Evolutionary conservation across 2,329 filamentous ascomycete species (phyloP).

Genomic region (Hawksworthiomyces lignivorus): DNA sequence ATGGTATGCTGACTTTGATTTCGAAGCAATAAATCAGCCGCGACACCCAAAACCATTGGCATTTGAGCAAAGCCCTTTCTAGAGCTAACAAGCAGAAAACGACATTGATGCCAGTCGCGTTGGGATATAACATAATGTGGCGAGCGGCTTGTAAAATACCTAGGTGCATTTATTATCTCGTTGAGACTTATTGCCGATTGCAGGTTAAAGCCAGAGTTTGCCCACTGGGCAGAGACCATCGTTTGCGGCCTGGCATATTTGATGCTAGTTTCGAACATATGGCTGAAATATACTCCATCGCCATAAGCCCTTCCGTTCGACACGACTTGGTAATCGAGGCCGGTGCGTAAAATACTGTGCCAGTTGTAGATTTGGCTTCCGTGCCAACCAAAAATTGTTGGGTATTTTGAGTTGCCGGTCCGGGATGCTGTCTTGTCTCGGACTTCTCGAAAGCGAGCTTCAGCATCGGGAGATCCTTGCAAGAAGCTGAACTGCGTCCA

Average conservation of each 20-base stretch:
- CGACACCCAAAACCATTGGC: too few relatives aligned
- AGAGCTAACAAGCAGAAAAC: constrained; percentile 77
- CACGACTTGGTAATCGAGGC: constrained; percentile 61
- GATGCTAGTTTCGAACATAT: constrained; percentile 46
- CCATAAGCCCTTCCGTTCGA: constrained; percentile 64
- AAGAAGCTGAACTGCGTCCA: constrained; percentile 82
- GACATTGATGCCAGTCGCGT: constrained; percentile 81
- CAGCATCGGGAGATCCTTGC: constrained; percentile 83
- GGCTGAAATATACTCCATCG: constrained; percentile 75
- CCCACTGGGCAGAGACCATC: constrained; percentile 44
- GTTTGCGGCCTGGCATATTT: constrained; percentile 32
- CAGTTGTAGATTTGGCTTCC: constrained; percentile 71
- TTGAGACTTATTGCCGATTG: constrained; percentile 62
- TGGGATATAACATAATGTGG: constrained; percentile 68
- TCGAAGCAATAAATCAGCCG: too few relatives aligned
- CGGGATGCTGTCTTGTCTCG: constrained; percentile 37
- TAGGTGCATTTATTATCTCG: constrained; percentile 72
- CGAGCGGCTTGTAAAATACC: constrained; percentile 43
- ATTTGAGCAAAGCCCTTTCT: too few relatives aligned
- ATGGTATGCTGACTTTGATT: too few relatives aligned
- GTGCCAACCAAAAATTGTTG: constrained; percentile 82
- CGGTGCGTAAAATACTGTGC: constrained; percentile 82
- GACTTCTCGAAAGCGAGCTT: constrained; percentile 62
- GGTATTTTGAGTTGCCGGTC: constrained; percentile 33
- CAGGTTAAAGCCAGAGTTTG: constrained; percentile 56